phyloP scores from a whole-genome alignment of 805 yeast genomes.

The Huiozyma naganishii region DNA sequence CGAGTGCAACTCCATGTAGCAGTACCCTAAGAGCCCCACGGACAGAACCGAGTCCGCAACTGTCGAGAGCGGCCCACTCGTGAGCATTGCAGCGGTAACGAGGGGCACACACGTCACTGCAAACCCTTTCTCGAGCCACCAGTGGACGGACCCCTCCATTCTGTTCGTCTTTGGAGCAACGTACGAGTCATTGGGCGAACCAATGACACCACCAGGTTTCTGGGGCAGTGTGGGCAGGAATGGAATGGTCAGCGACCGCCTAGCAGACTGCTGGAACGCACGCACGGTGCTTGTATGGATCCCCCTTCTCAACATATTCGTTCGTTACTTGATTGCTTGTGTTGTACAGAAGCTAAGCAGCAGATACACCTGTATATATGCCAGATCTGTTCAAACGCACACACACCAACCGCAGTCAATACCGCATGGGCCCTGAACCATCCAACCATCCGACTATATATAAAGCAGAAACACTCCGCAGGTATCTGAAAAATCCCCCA shows the following conservation, averaged over 20 bases:
- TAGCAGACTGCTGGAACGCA: slow-evolving; percentile 4
- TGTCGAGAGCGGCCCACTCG: slow-evolving; percentile 57
- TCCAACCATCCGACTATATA: too few relatives aligned
- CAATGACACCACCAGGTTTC: slow-evolving; percentile 84
- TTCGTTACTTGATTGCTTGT: not conserved
- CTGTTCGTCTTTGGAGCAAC: slow-evolving; percentile 50
- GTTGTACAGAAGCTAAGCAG: too few relatives aligned
- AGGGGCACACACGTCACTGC: slow-evolving; percentile 70
- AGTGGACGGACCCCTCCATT: slow-evolving; percentile 78
- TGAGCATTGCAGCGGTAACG: slow-evolving; percentile 59
- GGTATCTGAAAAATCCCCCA: too few relatives aligned
- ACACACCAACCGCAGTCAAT: too few relatives aligned
- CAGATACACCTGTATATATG: too few relatives aligned
- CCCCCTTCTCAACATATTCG: not conserved
- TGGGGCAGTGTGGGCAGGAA: slow-evolving; percentile 56
- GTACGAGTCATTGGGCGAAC: slow-evolving; percentile 89
- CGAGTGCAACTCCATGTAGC: slow-evolving; percentile 80
- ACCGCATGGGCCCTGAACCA: too few relatives aligned
- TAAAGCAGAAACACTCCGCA: too few relatives aligned
- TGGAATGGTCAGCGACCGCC: slow-evolving; percentile 31
- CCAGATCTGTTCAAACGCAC: too few relatives aligned
- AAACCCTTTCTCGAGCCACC: slow-evolving; percentile 78
- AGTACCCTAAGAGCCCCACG: slow-evolving; percentile 58
- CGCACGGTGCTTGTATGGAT: not conserved
- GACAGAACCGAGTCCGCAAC: slow-evolving; percentile 63